Evolutionary conservation across 2,329 filamentous ascomycete genomes (phyloP), one percentile per base, ranked within the genome.

Genomic region (Aspergillus sp.): DNA sequence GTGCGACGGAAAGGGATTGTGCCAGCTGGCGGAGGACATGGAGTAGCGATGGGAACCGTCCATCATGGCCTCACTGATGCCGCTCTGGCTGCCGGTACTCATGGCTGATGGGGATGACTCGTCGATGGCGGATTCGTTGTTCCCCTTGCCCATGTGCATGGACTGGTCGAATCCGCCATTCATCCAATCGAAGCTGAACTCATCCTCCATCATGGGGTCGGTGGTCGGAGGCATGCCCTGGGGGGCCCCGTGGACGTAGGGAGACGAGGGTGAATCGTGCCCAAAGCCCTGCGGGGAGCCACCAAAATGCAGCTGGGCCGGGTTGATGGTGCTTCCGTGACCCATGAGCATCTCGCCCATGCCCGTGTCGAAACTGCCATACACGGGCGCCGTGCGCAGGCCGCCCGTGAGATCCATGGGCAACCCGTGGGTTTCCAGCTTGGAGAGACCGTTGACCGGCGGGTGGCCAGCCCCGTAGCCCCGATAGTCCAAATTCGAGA

Each of bases 51-150:
- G 87, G 35, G 68, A 67, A 4, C 89, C 90, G 71, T 96, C 91
- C 52, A 94, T 79, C 87, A 96, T 91, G 54, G 91, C 85, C 68
- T 97, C 94, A 72, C 90, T 95, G 45, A 71, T 70, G 10, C 70
- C 70, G 69, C 89, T 93, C 66, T 95, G 92, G 73, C 92, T 97
- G 53, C 89, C 90, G 41, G 90, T 95, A 76, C 93, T 97, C 70
- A 97, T 93, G 44, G 91, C 91, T 8, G 94, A 97, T 14, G 94
- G 94, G 13, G 94, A 97, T 10, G 94, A 97, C 53, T 89, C 91
- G 64, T 96, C 93, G 49, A 96, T 83, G 24, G 89, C 90, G 59
- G 86, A 87, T 62, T 96, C 91, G 64, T 87, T 88, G 50, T 24
- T 24, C 6, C 78, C 75, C 51, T 82, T 83, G 62, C 80, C 81